phyloP scores from a whole-genome alignment of 306 rosid genomes.

The Carpinus viminea region DNA sequence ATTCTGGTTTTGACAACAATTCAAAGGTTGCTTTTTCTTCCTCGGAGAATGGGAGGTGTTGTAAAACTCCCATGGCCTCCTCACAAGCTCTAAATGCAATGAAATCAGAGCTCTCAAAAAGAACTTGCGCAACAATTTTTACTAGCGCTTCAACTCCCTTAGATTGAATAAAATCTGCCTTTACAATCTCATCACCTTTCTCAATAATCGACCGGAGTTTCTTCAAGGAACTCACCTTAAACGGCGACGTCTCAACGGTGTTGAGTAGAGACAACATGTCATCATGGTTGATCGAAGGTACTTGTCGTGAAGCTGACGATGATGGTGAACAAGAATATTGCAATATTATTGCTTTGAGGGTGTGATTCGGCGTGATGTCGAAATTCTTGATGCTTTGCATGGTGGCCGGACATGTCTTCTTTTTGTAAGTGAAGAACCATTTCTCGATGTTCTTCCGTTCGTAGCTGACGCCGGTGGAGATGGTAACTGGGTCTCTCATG shows the following conservation, averaged over 20 bases:
- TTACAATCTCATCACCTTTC: constrained; percentile 12
- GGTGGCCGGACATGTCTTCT: constrained; percentile 58
- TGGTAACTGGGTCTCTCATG: constrained; percentile 53
- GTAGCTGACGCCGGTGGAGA: constrained; percentile 54
- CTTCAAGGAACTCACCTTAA: constrained; percentile 48
- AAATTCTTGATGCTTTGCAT: constrained; percentile 38
- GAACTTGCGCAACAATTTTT: constrained; percentile 34
- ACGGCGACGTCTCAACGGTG: constrained; percentile 50
- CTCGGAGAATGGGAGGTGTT: constrained; percentile 27
- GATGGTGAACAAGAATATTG: neutral
- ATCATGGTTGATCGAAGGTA: constrained; percentile 3
- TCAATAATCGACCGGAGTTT: constrained; percentile 46
- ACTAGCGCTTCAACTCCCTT: constrained; percentile 39
- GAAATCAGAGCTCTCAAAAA: constrained; percentile 38
- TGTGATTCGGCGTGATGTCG: constrained; percentile 48
- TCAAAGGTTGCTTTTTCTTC: constrained; percentile 24
- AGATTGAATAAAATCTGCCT: constrained; percentile 23
- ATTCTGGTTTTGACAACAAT: constrained; percentile 29
- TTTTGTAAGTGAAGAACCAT: constrained; percentile 57
- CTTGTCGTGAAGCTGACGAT: constrained; percentile 1
- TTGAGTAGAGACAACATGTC: constrained; percentile 33
- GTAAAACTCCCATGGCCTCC: constrained; percentile 50
- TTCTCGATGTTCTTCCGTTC: constrained; percentile 51
- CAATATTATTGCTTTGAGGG: constrained; percentile 30
- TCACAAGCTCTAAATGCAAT: constrained; percentile 45